Evolutionary conservation across 2,329 filamentous ascomycete species (phyloP).

Genomic region (Akanthomyces dipterigenus): DNA sequence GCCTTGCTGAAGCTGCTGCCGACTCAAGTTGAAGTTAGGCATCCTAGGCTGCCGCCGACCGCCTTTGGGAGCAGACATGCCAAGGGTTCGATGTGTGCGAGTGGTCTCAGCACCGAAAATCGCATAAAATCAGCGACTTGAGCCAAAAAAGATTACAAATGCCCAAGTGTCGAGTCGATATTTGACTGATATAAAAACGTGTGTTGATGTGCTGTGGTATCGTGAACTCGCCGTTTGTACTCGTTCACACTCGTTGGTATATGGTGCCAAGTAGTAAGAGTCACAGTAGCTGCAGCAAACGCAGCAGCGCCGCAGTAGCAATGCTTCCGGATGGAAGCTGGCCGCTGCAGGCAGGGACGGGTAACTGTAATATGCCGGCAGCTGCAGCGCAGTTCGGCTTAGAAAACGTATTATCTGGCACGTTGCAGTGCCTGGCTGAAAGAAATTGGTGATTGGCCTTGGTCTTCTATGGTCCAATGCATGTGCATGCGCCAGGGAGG

Average conservation of each 20-base stretch:
- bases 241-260: not conserved
- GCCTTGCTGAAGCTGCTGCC: constrained; percentile 19
- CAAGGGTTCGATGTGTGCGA: not conserved
- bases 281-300: not conserved
- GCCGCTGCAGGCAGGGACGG: not conserved
- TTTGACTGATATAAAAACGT: not conserved
- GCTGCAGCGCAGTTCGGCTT: not conserved
- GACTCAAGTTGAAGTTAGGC: constrained; percentile 32
- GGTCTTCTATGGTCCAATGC: constrained; percentile 8
- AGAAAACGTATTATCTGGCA: constrained; percentile 6
- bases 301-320: not conserved
- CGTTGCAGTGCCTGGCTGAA: constrained; percentile 2
- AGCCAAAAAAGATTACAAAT: not conserved
- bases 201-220: not conserved
- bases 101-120: not conserved
- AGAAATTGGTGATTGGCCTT: constrained; percentile 10
- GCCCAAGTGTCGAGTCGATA: not conserved
- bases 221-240: not conserved
- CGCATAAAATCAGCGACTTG: not conserved
- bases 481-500: constrained; percentile 11
- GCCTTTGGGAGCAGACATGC: constrained; percentile 28
- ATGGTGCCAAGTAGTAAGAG: not conserved
- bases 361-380: not conserved
- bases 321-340: not conserved
- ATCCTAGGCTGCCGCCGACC: constrained; percentile 32